phyloP scores from a whole-genome alignment of 108 stramenopile genomes.

The Seminavis robusta region DNA sequence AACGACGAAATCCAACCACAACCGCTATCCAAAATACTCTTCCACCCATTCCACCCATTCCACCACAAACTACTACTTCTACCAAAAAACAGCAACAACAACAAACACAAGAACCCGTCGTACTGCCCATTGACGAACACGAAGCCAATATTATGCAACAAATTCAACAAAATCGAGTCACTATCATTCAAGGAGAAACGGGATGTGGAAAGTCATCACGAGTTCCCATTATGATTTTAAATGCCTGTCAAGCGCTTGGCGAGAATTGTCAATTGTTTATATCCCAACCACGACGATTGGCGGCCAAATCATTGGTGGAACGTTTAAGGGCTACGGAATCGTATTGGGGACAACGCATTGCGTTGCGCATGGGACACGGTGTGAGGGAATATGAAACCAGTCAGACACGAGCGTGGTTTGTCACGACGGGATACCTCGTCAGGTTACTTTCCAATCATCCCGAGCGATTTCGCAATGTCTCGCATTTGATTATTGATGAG shows the following conservation, averaged over 20 bases:
- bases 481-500: constrained; percentile 89
- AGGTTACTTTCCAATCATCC: constrained; percentile 83
- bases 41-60: too few species aligned
- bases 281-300: constrained; percentile 80
- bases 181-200: constrained; percentile 88
- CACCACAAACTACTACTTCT: too few species aligned
- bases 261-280: constrained; percentile 82
- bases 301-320: constrained; percentile 81
- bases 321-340: constrained; percentile 71
- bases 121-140: constrained; percentile 78
- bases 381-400: constrained; percentile 71
- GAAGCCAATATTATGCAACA: constrained; percentile 55
- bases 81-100: too few species aligned
- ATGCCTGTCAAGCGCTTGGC: constrained; percentile 36
- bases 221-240: constrained; percentile 83
- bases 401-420: constrained; percentile 75
- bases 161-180: constrained; percentile 65
- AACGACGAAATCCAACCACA: too few species aligned
- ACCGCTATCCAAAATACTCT: too few species aligned
- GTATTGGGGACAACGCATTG: constrained; percentile 53
- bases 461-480: constrained; percentile 54
- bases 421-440: constrained; percentile 91
- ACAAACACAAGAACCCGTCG: too few species aligned
- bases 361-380: constrained; percentile 88
- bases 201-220: constrained; percentile 85